Base-by-base conservation (phyloP, 306 rosid species). In the Malus fusca region DNA sequence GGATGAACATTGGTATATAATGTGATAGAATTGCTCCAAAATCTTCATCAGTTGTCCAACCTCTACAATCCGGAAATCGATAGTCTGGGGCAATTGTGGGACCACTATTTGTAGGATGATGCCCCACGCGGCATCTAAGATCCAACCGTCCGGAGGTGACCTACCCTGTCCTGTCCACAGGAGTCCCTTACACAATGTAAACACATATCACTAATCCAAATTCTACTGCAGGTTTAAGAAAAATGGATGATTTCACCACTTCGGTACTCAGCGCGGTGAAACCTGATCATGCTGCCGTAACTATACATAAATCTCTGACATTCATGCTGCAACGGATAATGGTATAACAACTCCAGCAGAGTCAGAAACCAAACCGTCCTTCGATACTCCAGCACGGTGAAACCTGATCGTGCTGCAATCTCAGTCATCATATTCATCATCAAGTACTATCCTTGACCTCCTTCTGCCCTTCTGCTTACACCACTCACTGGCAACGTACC, bases 371-470 rank as follows among this genome's bases (percentile, higher is more conserved):
- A 40, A 40, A 40, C 44, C 44, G 11, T 9, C 44, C 44, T 40
- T 40, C 1, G 44, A 40, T 2, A 40, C 44, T 40, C 44, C 44
- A 9, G 3, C 44, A 40, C 11, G 3, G 46, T 11, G 46, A 43
- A 43, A 43, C 46, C 46, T 11, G 46, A 43, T 43, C 46, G 0
- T 11, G 4, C 46, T 43, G 46, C 56, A 11, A 19, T 51, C 80
- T 93, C 82, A 90, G 66, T 91, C 92, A 71, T 89, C 90, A 72
- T 91, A 91, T 77, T 90, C 97, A 21, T 86, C 81, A 71, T 94
- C 98, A 79, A 94, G 85, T 21, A 91, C 90, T 96, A 90, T 88
- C 84, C 95, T 88, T 79, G 82, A 84, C 87, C 79, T 90, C 83
- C 97, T 91, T 88, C 90, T 88, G 58, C 79, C 83, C 97, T 91